A percentile compares a stretch with the other conserved stretches of the same genome.
phyloP scores from a whole-genome alignment of 148 eudicot species.

The Dianthus caryophyllus region DNA sequence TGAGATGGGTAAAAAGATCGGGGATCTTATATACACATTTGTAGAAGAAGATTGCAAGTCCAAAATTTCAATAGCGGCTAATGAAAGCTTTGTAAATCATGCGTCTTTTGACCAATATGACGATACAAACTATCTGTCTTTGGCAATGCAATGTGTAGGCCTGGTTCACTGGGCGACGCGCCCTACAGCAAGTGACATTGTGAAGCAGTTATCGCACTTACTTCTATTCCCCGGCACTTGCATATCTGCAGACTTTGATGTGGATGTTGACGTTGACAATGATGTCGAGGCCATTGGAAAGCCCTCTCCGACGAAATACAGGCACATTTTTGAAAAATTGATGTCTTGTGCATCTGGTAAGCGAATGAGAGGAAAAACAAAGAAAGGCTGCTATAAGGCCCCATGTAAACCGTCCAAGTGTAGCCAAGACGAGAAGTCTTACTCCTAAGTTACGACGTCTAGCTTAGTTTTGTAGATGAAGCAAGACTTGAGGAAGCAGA shows the following conservation, averaged over 20 bases:
- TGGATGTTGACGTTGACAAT: no score
- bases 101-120: slow-evolving; percentile 1
- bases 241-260: background rate
- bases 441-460: background rate
- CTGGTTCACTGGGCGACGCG: background rate
- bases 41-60: slow-evolving; percentile 2
- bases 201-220: no score
- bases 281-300: no score
- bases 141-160: slow-evolving; percentile 1
- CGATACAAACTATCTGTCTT: background rate
- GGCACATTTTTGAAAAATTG: background rate
- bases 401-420: background rate
- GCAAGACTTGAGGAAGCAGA: background rate
- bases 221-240: background rate
- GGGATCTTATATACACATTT: background rate
- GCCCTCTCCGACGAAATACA: background rate
- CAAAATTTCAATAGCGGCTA: background rate
- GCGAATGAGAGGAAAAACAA: slow-evolving; percentile 1
- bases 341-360: background rate
- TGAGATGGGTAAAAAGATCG: no score
- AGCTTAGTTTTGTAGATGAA: background rate
- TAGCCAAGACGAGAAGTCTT: background rate
- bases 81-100: background rate
- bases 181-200: slow-evolving; percentile 1
- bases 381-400: background rate